Evolutionary conservation across 2,329 filamentous ascomycete genomes (phyloP).

Genomic region (Penicillium aurantiogriseum): DNA sequence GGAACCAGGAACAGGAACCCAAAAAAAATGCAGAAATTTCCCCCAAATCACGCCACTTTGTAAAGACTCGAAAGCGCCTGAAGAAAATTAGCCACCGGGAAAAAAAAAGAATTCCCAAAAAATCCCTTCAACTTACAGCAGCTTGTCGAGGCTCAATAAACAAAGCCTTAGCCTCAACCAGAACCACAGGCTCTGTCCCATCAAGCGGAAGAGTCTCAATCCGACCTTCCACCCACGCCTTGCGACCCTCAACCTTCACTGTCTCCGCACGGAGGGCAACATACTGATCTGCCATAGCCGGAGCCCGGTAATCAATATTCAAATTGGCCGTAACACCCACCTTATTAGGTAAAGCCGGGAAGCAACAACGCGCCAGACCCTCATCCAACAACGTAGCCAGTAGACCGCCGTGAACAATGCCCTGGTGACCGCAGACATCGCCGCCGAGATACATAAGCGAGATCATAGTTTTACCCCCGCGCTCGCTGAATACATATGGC

Average conservation of each 20-base stretch:
- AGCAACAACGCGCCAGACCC: slow-evolving; percentile 81
- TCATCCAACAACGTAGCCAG: slow-evolving; percentile 93
- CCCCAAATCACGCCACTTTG: slow-evolving; percentile 22
- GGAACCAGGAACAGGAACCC: slow-evolving; percentile 20
- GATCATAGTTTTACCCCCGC: slow-evolving; percentile 66
- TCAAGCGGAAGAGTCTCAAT: slow-evolving; percentile 73
- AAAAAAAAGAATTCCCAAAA: neutral
- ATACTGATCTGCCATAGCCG: slow-evolving; percentile 71
- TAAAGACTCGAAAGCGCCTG: slow-evolving; percentile 28
- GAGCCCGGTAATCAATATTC: slow-evolving; percentile 76
- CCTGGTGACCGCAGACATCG: slow-evolving; percentile 83
- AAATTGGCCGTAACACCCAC: slow-evolving; percentile 80
- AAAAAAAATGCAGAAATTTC: slow-evolving; percentile 3
- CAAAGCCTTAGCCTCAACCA: slow-evolving; percentile 80
- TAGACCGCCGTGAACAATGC: slow-evolving; percentile 85
- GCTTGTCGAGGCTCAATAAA: slow-evolving; percentile 88
- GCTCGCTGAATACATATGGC: slow-evolving; percentile 73
- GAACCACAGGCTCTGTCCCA: slow-evolving; percentile 61
- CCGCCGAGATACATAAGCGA: slow-evolving; percentile 74
- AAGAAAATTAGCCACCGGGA: neutral
- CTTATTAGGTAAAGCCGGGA: slow-evolving; percentile 81
- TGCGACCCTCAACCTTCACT: slow-evolving; percentile 82
- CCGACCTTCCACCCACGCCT: slow-evolving; percentile 87
- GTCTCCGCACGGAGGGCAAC: slow-evolving; percentile 78
- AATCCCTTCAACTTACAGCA: slow-evolving; percentile 54